phyloP scores from a whole-genome alignment of 257 asterid species.

The Euphrasia confusa region DNA sequence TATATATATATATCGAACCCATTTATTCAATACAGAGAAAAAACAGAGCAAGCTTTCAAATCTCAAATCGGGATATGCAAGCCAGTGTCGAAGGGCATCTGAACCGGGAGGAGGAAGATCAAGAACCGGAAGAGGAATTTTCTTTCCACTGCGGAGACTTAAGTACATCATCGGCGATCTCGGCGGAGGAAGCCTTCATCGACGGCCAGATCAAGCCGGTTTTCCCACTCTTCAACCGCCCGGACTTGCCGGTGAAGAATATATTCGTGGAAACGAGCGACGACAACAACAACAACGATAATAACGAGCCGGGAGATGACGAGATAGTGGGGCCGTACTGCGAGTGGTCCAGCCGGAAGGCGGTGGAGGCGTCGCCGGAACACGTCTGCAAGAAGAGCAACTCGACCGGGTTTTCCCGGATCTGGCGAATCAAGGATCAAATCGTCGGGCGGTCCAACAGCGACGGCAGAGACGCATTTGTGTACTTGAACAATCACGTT shows the following conservation, averaged over 20 bases:
- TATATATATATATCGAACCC: too few species aligned
- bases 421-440: conserved; percentile 50
- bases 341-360: conserved; percentile 41
- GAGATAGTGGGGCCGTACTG: conserved; percentile 35
- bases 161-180: conserved; percentile 38
- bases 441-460: conserved; percentile 62
- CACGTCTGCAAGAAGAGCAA: conserved; percentile 53
- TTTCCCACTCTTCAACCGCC: conserved; percentile 55
- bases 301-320: conserved; percentile 14
- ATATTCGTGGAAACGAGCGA: conserved; percentile 41
- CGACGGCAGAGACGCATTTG: conserved; percentile 89
- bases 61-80: background rate
- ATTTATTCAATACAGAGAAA: too few species aligned
- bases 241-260: conserved; percentile 44
- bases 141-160: conserved; percentile 49
- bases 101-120: background rate
- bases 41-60: too few species aligned
- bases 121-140: conserved; percentile 39
- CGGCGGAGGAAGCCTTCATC: conserved; percentile 80
- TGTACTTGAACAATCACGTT: conserved; percentile 43
- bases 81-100: background rate
- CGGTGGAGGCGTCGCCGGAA: conserved; percentile 46
- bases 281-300: background rate
- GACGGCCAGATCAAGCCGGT: conserved; percentile 76
- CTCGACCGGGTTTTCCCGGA: conserved; percentile 60